Percentiles rank a stretch among this genome's conserved stretches.
phyloP scores from a whole-genome alignment of 1,284 basidiomycete genomes.

The Irpex sp. region DNA sequence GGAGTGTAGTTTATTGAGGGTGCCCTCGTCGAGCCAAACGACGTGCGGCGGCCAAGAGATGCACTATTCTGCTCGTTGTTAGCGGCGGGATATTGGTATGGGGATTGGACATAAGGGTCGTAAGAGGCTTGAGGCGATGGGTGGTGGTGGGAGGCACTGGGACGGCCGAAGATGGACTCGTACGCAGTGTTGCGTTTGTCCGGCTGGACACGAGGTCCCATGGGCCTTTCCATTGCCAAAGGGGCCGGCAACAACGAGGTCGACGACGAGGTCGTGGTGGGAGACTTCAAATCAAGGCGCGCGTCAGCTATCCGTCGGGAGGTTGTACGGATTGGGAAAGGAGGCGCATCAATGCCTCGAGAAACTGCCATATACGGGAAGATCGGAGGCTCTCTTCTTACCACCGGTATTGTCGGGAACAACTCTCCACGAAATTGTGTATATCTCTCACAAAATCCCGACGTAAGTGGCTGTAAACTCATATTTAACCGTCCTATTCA shows the following conservation, averaged over 20 bases:
- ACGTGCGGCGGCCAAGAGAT: constrained; percentile 26
- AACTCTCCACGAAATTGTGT: too few relatives aligned
- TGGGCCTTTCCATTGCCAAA: constrained; percentile 57
- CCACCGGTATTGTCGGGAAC: too few relatives aligned
- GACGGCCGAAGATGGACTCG: constrained; percentile 80
- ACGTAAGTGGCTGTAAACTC: too few relatives aligned
- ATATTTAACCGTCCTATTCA: too few relatives aligned
- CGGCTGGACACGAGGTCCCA: constrained; percentile 60
- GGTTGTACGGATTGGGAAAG: background rate
- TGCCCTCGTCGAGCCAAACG: constrained; percentile 22
- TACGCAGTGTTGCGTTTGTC: constrained; percentile 74
- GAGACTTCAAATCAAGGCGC: constrained; percentile 2
- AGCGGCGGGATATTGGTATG: constrained; percentile 14
- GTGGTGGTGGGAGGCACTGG: constrained; percentile 56
- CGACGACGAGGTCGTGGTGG: constrained; percentile 18
- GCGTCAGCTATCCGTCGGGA: background rate
- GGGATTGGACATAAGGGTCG: constrained; percentile 27
- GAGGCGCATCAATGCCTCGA: background rate
- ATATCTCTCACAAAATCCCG: too few relatives aligned
- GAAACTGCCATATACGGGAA: too few relatives aligned
- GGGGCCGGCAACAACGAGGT: constrained; percentile 12
- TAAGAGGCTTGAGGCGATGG: constrained; percentile 25
- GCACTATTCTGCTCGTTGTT: constrained; percentile 17
- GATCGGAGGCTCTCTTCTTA: too few relatives aligned
- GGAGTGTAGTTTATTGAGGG: constrained; percentile 20